Evolutionary conservation across 228 moss, liverwort and hornwort species (phyloP).

Genomic region (Sphagnum fallax): DNA sequence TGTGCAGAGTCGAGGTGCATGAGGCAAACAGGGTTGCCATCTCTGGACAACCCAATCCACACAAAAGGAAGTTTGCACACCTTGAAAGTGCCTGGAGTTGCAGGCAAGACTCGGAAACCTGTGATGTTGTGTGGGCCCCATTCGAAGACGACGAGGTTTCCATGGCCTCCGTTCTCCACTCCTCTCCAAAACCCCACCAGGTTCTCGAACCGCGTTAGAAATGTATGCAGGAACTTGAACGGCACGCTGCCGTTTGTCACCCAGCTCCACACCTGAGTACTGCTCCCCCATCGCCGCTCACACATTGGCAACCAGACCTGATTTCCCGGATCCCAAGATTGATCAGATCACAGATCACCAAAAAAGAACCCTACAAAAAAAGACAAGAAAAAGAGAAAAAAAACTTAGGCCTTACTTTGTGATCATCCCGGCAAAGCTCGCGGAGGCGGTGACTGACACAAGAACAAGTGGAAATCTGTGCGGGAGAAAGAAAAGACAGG

Average conservation of each 20-base stretch:
- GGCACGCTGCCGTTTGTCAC: constrained; percentile 47
- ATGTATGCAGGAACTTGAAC: constrained; percentile 56
- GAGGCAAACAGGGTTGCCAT: constrained; percentile 63
- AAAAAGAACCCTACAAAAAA: not conserved
- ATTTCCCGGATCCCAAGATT: not conserved
- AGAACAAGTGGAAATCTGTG: constrained; percentile 53
- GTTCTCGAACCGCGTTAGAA: constrained; percentile 66
- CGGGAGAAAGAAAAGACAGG: constrained; percentile 70
- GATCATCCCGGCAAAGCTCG: constrained; percentile 66
- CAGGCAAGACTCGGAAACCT: constrained; percentile 69
- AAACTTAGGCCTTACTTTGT: constrained; percentile 27
- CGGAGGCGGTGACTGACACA: constrained; percentile 70
- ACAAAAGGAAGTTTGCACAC: constrained; percentile 80
- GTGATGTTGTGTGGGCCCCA: constrained; percentile 65
- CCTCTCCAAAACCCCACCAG: constrained; percentile 94
- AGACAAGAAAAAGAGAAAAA: not conserved
- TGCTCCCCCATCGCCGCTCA: constrained; percentile 62
- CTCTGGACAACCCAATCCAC: constrained; percentile 75
- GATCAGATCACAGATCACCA: not conserved
- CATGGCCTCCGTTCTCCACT: constrained; percentile 59
- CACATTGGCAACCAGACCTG: constrained; percentile 92
- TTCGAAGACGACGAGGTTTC: constrained; percentile 77
- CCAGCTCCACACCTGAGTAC: constrained; percentile 68
- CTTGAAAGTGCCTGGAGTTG: constrained; percentile 48
- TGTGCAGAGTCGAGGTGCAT: constrained; percentile 52